Conservation (phyloP, 306 rosid species). For the Psophocarpus tetragonolobus region DNA sequence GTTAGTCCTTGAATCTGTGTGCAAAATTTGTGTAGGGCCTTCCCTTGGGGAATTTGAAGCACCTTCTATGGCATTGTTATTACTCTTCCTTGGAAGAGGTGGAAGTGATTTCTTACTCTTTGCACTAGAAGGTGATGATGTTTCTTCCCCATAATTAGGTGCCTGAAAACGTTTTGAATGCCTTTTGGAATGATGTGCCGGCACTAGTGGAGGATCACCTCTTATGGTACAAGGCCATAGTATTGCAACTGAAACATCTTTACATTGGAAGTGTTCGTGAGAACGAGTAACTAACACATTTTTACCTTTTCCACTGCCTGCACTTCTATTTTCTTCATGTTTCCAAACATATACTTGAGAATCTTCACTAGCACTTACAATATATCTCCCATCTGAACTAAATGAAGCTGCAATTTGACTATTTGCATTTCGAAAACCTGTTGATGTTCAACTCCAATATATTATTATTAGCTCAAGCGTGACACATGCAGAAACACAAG, state of each 20-base stretch:
- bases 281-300: conserved; percentile 34
- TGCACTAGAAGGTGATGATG: background rate
- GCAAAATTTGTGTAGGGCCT: conserved; percentile 40
- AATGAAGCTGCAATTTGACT: conserved; percentile 74
- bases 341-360: conserved; percentile 75
- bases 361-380: conserved; percentile 79
- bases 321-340: conserved; percentile 49
- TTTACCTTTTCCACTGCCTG: conserved; percentile 43
- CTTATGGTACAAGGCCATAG: conserved; percentile 66
- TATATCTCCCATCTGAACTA: conserved; percentile 62
- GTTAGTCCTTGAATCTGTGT: too few relatives aligned
- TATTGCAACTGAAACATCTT: conserved; percentile 74
- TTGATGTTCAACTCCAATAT: background rate
- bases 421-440: conserved; percentile 56
- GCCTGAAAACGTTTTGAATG: conserved; percentile 46
- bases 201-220: conserved; percentile 56
- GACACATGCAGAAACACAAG: background rate
- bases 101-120: conserved; percentile 45
- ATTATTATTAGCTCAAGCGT: conserved; percentile 1
- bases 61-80: conserved; percentile 1
- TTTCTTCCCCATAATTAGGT: conserved; percentile 20
- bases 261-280: conserved; percentile 70
- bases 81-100: conserved; percentile 60
- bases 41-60: conserved; percentile 34
- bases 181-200: conserved; percentile 41